Percentiles rank a stretch among this genome's conserved stretches.
Evolutionary conservation across 768 basidiomycete genomes (phyloP).

Genomic region (Suillus bovinus): DNA sequence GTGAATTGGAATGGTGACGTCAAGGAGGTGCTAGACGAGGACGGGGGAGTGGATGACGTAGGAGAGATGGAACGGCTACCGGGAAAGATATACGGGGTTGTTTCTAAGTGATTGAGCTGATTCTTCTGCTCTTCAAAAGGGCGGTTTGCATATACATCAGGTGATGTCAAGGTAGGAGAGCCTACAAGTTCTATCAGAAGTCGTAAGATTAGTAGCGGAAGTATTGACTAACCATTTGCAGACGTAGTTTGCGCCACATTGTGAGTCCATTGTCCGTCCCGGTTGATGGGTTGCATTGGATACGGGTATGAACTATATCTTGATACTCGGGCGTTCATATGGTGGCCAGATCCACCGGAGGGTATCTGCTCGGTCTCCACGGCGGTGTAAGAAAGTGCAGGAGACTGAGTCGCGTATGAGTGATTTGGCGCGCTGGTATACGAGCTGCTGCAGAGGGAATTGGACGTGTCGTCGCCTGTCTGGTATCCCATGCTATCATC

Average conservation of each 20-base stretch:
- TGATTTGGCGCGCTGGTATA: conserved; percentile 43
- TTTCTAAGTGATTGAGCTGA: conserved; percentile 49
- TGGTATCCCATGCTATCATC: conserved; percentile 52
- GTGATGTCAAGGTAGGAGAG: conserved; percentile 52
- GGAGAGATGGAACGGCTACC: conserved; percentile 75
- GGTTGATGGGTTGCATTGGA: conserved; percentile 35
- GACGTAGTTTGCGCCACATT: conserved; percentile 32
- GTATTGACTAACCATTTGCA: conserved; percentile 29
- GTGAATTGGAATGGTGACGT: conserved; percentile 68
- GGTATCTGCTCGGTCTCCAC: conserved; percentile 35
- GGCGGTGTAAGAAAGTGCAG: conserved; percentile 41
- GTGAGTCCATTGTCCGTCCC: conserved; percentile 31
- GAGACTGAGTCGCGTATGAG: conserved; percentile 47
- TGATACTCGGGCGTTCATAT: conserved; percentile 40
- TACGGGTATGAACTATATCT: conserved; percentile 57
- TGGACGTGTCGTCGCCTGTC: conserved; percentile 44
- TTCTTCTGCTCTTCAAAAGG: conserved; percentile 61
- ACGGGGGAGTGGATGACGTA: conserved; percentile 57
- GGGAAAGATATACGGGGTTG: conserved; percentile 59
- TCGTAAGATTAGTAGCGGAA: conserved; percentile 29
- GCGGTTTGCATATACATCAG: conserved; percentile 50
- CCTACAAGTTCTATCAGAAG: conserved; percentile 44
- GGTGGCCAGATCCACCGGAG: conserved; percentile 27
- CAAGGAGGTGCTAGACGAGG: conserved; percentile 61
- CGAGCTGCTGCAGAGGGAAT: conserved; percentile 42